phyloP scores from a whole-genome alignment of 139 green algal species.

The Trebouxia sp. region DNA sequence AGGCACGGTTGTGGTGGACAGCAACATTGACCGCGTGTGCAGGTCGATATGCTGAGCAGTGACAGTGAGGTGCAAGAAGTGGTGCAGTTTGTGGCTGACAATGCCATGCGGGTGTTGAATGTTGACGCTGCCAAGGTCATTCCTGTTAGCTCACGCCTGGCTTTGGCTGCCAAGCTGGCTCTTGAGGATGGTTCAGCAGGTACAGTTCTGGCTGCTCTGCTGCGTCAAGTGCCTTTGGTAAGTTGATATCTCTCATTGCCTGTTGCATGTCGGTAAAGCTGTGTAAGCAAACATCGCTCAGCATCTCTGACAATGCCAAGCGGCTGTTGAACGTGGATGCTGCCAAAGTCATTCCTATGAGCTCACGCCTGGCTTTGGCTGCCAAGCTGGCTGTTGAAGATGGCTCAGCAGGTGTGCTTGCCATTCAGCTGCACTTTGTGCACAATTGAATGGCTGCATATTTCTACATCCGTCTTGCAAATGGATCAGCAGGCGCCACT shows the following conservation, averaged over 20 bases:
- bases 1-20: neutral
- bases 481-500: no score
- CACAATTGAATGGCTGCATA: no score
- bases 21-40: neutral
- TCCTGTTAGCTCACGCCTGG: constrained; percentile 57
- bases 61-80: constrained; percentile 73
- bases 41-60: constrained; percentile 75
- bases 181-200: no score
- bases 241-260: no score
- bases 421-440: no score
- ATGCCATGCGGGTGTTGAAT: constrained; percentile 64
- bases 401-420: neutral
- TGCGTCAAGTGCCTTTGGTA: no score
- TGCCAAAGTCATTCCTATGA: constrained; percentile 67
- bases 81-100: constrained; percentile 74
- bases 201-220: no score
- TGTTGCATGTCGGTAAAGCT: no score
- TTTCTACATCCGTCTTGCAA: no score
- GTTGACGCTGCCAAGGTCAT: constrained; percentile 62
- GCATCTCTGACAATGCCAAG: constrained; percentile 68
- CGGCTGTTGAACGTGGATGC: constrained; percentile 61
- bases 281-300: no score
- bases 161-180: constrained; percentile 69
- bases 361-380: constrained; percentile 53
- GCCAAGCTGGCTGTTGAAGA: constrained; percentile 58